phyloP scores from a whole-genome alignment of 371 early-diverging fungal species.

The Apophysomyces trapeziformis region DNA sequence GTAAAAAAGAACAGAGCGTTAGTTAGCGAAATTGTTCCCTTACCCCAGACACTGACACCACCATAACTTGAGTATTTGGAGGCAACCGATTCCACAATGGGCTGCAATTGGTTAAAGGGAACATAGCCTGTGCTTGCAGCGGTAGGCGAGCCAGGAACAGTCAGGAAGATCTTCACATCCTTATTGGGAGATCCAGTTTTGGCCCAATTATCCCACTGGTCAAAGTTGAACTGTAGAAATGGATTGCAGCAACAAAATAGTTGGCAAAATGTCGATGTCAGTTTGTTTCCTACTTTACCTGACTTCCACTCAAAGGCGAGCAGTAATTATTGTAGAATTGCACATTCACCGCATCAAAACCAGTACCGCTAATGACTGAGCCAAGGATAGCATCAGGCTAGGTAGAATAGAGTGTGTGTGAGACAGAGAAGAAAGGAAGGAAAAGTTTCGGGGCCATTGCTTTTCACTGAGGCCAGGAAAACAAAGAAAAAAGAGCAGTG shows the following conservation, averaged over 20 bases:
- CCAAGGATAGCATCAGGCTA: slow-evolving; percentile 57
- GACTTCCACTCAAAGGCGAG: slow-evolving; percentile 21
- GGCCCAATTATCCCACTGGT: slow-evolving; percentile 72
- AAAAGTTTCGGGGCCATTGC: too few relatives aligned
- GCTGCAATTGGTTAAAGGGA: slow-evolving; percentile 22
- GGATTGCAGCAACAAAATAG: not conserved
- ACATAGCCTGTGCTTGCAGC: slow-evolving; percentile 50
- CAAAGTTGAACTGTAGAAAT: slow-evolving; percentile 37
- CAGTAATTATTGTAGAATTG: slow-evolving; percentile 59
- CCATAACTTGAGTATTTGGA: slow-evolving; percentile 52
- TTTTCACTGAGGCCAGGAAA: too few relatives aligned
- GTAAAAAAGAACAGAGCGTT: too few relatives aligned
- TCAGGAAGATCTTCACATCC: slow-evolving; percentile 62
- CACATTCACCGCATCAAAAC: slow-evolving; percentile 54
- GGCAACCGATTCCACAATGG: slow-evolving; percentile 36
- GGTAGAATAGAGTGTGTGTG: not conserved
- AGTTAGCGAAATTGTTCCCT: not conserved
- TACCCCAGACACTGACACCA: slow-evolving; percentile 68
- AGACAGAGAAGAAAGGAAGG: too few relatives aligned
- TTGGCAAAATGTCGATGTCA: not conserved
- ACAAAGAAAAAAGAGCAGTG: not conserved
- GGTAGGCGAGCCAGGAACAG: slow-evolving; percentile 61
- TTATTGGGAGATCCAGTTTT: slow-evolving; percentile 60
- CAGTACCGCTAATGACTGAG: slow-evolving; percentile 40
- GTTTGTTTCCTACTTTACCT: slow-evolving; percentile 31